Percentiles rank a stretch among this genome's conserved stretches.
Evolutionary conservation across 257 asterid species (phyloP).

Genomic region (Fraxinus pennsylvanica): DNA sequence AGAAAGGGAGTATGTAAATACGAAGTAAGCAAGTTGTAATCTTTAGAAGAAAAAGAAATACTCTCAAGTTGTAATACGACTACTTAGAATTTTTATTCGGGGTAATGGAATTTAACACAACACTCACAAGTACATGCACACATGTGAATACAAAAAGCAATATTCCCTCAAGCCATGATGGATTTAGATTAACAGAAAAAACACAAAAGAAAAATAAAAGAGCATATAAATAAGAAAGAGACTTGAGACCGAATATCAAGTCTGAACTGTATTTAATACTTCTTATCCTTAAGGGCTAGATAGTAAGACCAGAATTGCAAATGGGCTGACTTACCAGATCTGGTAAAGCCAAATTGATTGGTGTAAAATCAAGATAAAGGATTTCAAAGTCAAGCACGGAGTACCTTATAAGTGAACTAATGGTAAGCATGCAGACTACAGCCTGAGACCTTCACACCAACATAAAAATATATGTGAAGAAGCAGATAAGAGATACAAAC

Average conservation of each 20-base stretch:
- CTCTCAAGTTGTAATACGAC: not conserved
- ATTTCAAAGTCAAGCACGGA: constrained; percentile 3
- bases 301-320: not conserved
- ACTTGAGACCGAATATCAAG: not conserved
- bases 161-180: not conserved
- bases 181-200: not conserved
- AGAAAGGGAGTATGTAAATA: not conserved
- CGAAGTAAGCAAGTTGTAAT: not conserved
- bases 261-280: not conserved
- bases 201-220: not conserved
- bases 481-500: constrained; percentile 37
- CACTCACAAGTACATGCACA: not conserved
- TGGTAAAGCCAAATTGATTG: not conserved
- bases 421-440: constrained; percentile 5
- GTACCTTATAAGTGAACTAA: not conserved
- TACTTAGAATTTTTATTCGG: not conserved
- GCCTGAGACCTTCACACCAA: not conserved
- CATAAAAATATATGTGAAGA: not conserved
- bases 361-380: constrained; percentile 3
- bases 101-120: not conserved
- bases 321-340: not conserved
- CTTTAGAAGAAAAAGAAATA: too few relatives aligned
- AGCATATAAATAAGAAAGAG: not conserved
- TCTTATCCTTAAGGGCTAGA: too few relatives aligned
- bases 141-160: not conserved